A percentile compares a stretch with the other conserved stretches of the same genome.
These are phyloP conservation scores for Glycyrrhiza uralensis DNA, from an alignment of 306 rosid genomes.

Conservation along the genomic window DNA sequence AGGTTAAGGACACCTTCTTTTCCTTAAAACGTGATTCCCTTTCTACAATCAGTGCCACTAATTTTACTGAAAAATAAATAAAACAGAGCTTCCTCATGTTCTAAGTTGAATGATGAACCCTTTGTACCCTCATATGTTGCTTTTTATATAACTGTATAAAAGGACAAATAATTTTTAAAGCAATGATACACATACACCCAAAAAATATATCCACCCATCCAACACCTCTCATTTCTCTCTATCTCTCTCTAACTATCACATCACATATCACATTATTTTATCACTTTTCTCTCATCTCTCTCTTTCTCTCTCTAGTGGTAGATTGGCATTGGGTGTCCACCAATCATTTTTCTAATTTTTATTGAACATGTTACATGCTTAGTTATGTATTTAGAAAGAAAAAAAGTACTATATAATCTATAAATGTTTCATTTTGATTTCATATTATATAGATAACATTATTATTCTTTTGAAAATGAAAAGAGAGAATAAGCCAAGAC, in stretches of 20 bases:
- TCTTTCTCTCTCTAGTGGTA: no score
- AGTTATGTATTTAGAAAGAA: neutral
- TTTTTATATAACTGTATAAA: neutral
- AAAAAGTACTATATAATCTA: neutral
- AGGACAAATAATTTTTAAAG: no score
- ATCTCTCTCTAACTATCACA: no score
- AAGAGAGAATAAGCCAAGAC: no score
- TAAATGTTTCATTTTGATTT: neutral
- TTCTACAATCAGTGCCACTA: neutral
- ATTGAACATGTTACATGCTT: neutral
- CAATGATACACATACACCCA: no score
- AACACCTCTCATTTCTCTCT: no score
- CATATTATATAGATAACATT: neutral
- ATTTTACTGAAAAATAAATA: neutral
- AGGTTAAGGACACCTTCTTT: neutral
- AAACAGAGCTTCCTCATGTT: neutral
- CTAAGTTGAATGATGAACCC: neutral
- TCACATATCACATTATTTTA: no score
- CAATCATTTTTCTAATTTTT: neutral
- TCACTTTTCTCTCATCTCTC: no score
- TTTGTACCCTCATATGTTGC: neutral
- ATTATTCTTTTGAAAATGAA: neutral
- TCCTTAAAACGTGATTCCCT: neutral
- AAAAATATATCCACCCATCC: no score
- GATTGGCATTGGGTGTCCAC: no score